phyloP scores from a whole-genome alignment of 2,329 filamentous ascomycete species.

The Alternaria gansuensis region DNA sequence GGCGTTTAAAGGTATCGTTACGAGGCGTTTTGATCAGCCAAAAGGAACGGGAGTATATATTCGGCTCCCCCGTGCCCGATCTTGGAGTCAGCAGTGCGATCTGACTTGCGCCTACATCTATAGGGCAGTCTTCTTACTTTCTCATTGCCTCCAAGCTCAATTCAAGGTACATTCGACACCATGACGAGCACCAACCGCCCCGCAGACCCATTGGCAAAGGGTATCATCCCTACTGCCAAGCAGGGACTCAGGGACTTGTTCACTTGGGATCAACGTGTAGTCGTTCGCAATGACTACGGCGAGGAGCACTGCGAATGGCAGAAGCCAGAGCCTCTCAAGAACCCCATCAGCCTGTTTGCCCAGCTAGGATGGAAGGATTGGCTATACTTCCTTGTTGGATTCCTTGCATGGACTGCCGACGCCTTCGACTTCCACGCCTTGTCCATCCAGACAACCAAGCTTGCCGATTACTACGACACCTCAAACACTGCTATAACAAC shows the following conservation, averaged over 20 bases:
- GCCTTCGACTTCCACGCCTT: slow-evolving; percentile 86
- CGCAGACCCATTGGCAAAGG: slow-evolving; percentile 73
- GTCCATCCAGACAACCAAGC: slow-evolving; percentile 78
- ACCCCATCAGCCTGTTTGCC: slow-evolving; percentile 74
- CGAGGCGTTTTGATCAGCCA: slow-evolving; percentile 23
- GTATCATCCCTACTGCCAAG: slow-evolving; percentile 69
- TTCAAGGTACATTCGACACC: slow-evolving; percentile 19
- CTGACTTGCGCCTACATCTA: slow-evolving; percentile 30
- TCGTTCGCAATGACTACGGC: slow-evolving; percentile 70
- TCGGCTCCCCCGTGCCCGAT: slow-evolving; percentile 19
- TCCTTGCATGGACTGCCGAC: slow-evolving; percentile 80
- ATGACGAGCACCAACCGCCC: slow-evolving; percentile 56
- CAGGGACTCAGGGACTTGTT: slow-evolving; percentile 72
- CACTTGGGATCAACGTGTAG: slow-evolving; percentile 76
- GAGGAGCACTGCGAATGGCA: slow-evolving; percentile 75
- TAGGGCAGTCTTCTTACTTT: slow-evolving; percentile 11
- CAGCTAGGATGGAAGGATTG: slow-evolving; percentile 72
- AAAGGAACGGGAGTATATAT: slow-evolving; percentile 31
- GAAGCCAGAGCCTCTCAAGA: slow-evolving; percentile 69
- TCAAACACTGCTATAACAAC: slow-evolving; percentile 76
- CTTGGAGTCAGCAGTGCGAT: slow-evolving; percentile 23
- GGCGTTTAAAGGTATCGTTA: slow-evolving; percentile 25
- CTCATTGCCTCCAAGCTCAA: slow-evolving; percentile 16
- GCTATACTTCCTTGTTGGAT: slow-evolving; percentile 77
- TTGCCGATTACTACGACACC: slow-evolving; percentile 66